Conservation (phyloP, 129 eudicot genomes). For the Heracleum sosnowskyi region DNA sequence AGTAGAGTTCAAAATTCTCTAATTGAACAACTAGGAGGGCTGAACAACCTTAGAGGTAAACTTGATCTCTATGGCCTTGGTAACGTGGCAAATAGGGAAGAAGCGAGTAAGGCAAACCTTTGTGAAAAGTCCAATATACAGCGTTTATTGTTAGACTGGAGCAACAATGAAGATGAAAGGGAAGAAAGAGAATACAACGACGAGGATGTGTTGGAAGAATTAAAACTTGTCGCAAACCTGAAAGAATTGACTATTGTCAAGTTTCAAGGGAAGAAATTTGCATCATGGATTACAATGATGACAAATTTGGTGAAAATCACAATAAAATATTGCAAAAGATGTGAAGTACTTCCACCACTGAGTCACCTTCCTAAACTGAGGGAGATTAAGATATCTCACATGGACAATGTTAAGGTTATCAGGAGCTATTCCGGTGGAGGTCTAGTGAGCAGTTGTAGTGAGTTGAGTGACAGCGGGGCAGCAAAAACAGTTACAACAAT, state of each 20-base stretch:
- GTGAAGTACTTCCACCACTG: conserved; percentile 13
- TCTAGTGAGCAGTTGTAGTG: not conserved
- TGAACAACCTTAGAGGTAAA: conserved; percentile 18
- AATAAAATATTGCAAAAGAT: conserved; percentile 3
- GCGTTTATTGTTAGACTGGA: not conserved
- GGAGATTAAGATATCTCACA: not conserved
- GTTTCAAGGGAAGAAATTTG: not conserved
- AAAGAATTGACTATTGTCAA: not conserved
- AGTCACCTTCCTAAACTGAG: conserved; percentile 18
- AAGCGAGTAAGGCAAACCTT: conserved; percentile 14
- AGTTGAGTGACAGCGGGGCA: not conserved
- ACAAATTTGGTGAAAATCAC: not conserved
- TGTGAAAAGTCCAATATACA: not conserved
- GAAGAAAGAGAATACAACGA: not conserved
- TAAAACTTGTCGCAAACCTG: conserved; percentile 2
- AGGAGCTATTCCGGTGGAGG: not conserved
- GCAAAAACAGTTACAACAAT: not conserved
- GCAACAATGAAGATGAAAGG: not conserved
- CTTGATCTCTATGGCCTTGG: conserved; percentile 13
- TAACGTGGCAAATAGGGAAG: conserved; percentile 13
- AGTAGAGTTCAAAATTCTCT: not conserved
- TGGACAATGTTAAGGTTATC: not conserved
- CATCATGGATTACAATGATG: too few species aligned
- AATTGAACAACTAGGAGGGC: conserved; percentile 10
- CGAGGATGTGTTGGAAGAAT: not conserved